These are phyloP conservation scores for Ganoderma resinaceum DNA, from an alignment of 1,284 basidiomycete species.

Conservation along the genomic window DNA sequence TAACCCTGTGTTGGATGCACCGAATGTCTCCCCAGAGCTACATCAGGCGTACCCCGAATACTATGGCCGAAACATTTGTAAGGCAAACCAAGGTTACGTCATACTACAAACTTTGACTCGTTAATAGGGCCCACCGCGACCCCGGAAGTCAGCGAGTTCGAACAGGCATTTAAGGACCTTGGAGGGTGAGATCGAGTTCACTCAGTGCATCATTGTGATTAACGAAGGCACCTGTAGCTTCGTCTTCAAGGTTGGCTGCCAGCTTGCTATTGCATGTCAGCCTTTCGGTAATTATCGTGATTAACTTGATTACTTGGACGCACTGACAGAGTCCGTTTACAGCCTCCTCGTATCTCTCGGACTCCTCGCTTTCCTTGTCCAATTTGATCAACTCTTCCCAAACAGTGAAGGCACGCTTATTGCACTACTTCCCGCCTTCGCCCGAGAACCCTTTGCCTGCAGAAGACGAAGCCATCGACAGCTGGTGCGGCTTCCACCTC, in stretches of 20 bases:
- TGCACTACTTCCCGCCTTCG: constrained; percentile 89
- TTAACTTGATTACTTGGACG: neutral
- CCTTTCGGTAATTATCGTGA: constrained; percentile 66
- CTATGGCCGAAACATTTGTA: constrained; percentile 81
- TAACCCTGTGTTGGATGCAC: constrained; percentile 78
- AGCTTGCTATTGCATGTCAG: constrained; percentile 87
- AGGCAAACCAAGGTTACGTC: constrained; percentile 28
- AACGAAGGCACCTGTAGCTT: constrained; percentile 54
- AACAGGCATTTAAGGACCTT: constrained; percentile 85
- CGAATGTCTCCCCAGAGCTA: constrained; percentile 62
- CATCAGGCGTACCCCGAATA: constrained; percentile 75
- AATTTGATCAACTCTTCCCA: constrained; percentile 69
- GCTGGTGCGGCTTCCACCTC: constrained; percentile 83
- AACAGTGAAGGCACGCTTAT: constrained; percentile 83
- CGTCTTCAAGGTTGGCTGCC: constrained; percentile 80
- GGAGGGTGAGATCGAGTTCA: constrained; percentile 57
- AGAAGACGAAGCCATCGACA: constrained; percentile 75
- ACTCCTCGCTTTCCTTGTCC: constrained; percentile 68
- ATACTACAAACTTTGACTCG: neutral
- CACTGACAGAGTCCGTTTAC: constrained; percentile 1
- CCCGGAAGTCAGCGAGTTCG: constrained; percentile 79
- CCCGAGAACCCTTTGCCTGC: constrained; percentile 44
- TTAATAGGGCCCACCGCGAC: constrained; percentile 70
- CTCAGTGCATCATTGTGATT: neutral
- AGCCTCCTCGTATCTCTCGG: constrained; percentile 71